phyloP scores from a whole-genome alignment of 2,329 filamentous ascomycete genomes.

The Ascochyta koolunga region DNA sequence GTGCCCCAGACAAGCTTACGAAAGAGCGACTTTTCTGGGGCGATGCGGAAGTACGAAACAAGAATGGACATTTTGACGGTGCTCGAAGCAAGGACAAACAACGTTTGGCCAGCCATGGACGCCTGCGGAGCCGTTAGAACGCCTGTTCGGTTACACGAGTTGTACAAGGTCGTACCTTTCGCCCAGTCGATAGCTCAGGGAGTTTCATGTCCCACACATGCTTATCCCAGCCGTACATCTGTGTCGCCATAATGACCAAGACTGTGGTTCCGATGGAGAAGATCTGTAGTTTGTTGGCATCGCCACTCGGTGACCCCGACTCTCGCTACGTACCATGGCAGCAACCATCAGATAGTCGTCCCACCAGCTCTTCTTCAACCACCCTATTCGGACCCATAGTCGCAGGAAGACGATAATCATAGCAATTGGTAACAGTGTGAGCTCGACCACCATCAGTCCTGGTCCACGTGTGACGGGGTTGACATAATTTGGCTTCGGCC shows the following conservation, averaged over 20 bases:
- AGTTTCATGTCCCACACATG: constrained; percentile 46
- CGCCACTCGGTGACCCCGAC: constrained; percentile 18
- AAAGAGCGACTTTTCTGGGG: constrained; percentile 48
- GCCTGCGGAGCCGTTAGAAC: constrained; percentile 37
- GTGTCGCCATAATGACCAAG: constrained; percentile 44
- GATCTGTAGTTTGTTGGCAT: constrained; percentile 33
- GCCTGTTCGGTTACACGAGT: constrained; percentile 23
- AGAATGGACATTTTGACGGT: constrained; percentile 49
- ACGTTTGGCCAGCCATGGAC: constrained; percentile 46
- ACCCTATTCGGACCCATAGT: constrained; percentile 44
- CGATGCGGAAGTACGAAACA: constrained; percentile 48
- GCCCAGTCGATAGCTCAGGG: constrained; percentile 37
- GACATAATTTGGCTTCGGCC: constrained; percentile 53
- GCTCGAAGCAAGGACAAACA: constrained; percentile 48
- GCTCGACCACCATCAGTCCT: constrained; percentile 50
- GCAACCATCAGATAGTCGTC: constrained; percentile 49
- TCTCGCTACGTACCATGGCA: constrained; percentile 39
- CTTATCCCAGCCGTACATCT: constrained; percentile 47
- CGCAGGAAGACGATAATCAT: constrained; percentile 44
- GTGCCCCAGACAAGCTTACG: constrained; percentile 46
- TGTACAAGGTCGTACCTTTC: constrained; percentile 39
- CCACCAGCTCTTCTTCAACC: constrained; percentile 48
- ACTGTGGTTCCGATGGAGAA: constrained; percentile 43
- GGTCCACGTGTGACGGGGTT: constrained; percentile 51
- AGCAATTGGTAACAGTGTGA: constrained; percentile 46